A percentile compares a stretch with the other conserved stretches of the same genome.
These are phyloP conservation scores for Harringtonia aguacate DNA, from an alignment of 2,329 filamentous ascomycete species.

Conservation along the genomic window DNA sequence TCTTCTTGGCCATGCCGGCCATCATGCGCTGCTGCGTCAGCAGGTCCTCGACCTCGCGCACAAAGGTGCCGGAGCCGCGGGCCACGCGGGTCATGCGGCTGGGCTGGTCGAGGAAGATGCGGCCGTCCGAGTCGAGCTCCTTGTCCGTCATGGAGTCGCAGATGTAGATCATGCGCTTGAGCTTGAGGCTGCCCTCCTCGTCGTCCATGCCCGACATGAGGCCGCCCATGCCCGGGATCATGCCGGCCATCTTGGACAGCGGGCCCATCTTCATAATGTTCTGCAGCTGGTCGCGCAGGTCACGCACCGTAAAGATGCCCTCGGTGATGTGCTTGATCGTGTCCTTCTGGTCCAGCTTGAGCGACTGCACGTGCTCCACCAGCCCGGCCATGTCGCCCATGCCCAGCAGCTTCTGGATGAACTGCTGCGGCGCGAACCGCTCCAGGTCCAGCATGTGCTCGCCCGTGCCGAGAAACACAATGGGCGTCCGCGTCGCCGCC, in stretches of 20 bases:
- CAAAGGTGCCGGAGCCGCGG: constrained; percentile 78
- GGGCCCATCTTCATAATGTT: constrained; percentile 99
- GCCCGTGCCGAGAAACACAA: constrained; percentile 95
- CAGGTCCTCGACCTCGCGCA: constrained; percentile 88
- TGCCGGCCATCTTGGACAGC: constrained; percentile 91
- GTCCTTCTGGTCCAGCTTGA: constrained; percentile 95
- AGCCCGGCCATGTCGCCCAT: constrained; percentile 96
- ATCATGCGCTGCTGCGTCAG: constrained; percentile 99
- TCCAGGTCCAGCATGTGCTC: constrained; percentile 96
- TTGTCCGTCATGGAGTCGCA: constrained; percentile 97
- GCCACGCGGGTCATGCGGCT: constrained; percentile 88
- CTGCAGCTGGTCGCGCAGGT: constrained; percentile 85
- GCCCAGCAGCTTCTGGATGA: constrained; percentile 85
- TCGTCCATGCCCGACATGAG: constrained; percentile 97
- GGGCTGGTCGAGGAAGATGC: constrained; percentile 86
- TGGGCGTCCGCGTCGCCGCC: constrained; percentile 89
- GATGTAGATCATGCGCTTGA: constrained; percentile 98
- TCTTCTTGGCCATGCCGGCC: constrained; percentile 98
- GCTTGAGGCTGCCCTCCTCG: constrained; percentile 84
- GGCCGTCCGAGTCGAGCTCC: constrained; percentile 91
- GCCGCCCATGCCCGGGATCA: constrained; percentile 91
- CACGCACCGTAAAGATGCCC: constrained; percentile 89
- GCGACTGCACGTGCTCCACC: constrained; percentile 90
- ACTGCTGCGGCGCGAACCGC: constrained; percentile 82
- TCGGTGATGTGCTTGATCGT: constrained; percentile 99